Base-by-base conservation (phyloP, 1,139 yeast genomes). In the Taphrina flavorubra region DNA sequence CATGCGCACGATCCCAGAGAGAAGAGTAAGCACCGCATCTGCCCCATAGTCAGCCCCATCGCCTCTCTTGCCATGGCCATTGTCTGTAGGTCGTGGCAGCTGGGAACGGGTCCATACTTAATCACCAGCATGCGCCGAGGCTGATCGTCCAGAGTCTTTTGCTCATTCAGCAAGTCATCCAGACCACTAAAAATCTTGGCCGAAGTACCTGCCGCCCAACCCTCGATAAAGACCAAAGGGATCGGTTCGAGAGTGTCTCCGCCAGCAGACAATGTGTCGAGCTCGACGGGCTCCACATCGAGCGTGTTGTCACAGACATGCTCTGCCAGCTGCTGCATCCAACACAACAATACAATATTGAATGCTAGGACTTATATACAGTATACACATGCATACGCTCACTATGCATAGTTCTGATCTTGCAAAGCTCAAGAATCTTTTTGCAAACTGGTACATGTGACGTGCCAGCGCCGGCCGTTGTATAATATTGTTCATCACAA, bases 161-260 rank as follows among this genome's bases (percentile, higher is more conserved):
- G 37, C 37, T 63, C 56, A 44, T 63, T 63, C 44, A 63, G 46
- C 20, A 63, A 25, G 1, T 36, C 47, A 18, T 63, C 67, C 11
- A 63, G 61, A 11, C 67, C 67, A n/a, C 42, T 37, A 37, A 63
- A 63, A 56, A 63, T 63, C 61, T 53, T 55, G 61, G 67, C 67
- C 16, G 67, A 46, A 6, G 67, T 63, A 42, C 67, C 67, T 0
- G 67, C 67, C 7, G 67, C 67, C 67, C 67, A 63, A 2, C 67
- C 67, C 37, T 63, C 67, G 5, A 63, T 57, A 46, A 63, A 63
- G 34, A 63, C 67, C n/a, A 63, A 47, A 16, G 67, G 67, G 11
- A 18, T 46, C 25, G 67, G 67, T 39, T 63, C 67, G 13, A 36
- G 42, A 1, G 53, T 46, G 8, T 58, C 53, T 2, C 62, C 62